Base-by-base conservation (phyloP, 139 green algal genomes). In the Gonium pectorale region DNA sequence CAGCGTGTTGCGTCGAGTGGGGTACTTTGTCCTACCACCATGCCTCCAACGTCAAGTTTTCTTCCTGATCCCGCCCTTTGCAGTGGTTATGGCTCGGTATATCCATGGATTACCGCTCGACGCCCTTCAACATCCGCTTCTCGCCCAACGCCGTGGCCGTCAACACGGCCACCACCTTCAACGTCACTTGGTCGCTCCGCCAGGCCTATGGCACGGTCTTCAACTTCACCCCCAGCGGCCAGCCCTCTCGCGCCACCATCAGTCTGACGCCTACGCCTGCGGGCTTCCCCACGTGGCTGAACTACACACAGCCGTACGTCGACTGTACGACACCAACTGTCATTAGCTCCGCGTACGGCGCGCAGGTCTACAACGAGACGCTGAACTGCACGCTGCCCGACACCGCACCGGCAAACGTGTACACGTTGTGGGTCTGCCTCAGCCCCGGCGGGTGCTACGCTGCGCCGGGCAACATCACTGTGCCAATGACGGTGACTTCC, bases 351-450 rank as follows among this genome's bases (percentile, higher is more conserved):
- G 43, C 62, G 51, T 40, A n/a, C 5, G 51, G 17, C 8, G 44
- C 43, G 21, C 8, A 5, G 24, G 38, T 37, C 51, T 81, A 75
- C 72, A 63, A 24, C 24, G 83, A 88, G 62, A 67, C 72, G 1
- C 46, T 88, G 7, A 84, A 27, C 33, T 88, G 83, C 73, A 84
- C 46, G 37, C 62, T 88, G 37, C 83, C 83, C 27, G 26, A 72
- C 4, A 60, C 62, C 72, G 0, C 69, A 5, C 83, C 83, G 5
- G 83, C 83, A 21, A 78, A 54, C 44, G 35, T 29, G 13, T 88
- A 88, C 51, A 79, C 46, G 33, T 9, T 49, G 35, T 70, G 75
- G 80, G 37, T 63, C 9, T 79, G 64, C 72, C 51, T 60, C 5
- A 17, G 9, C 60, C 1, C 3, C 1, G 60, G 60, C 60, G n/a